These are phyloP conservation scores for Clitocybe nebularis DNA, from an alignment of 1,284 basidiomycete species.

Conservation along the genomic window DNA sequence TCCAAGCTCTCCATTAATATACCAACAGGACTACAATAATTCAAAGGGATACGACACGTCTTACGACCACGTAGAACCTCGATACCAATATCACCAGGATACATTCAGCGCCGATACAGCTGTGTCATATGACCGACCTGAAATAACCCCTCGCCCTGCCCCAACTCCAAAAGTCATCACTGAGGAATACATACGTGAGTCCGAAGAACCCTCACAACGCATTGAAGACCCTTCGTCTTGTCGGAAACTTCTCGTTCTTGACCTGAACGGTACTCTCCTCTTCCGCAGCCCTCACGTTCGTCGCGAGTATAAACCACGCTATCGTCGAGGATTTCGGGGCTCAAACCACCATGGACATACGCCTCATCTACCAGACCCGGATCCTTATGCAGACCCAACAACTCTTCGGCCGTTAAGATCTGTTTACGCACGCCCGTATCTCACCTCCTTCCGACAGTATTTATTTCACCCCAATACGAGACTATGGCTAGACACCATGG, in stretches of 20 bases:
- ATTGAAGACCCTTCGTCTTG: constrained; percentile 15
- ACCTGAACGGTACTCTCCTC: constrained; percentile 83
- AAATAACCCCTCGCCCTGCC: neutral
- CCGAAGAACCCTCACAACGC: neutral
- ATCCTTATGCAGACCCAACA: constrained; percentile 8
- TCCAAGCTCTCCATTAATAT: neutral
- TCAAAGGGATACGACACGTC: neutral
- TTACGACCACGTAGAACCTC: neutral
- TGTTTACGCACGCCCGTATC: constrained; percentile 65
- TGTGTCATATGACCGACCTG: neutral
- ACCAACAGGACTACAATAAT: neutral
- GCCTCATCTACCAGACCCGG: neutral
- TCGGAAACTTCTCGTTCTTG: constrained; percentile 74
- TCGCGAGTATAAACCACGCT: constrained; percentile 12
- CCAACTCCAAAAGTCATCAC: neutral
- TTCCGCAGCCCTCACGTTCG: constrained; percentile 46
- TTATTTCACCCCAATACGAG: constrained; percentile 53
- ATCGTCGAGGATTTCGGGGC: constrained; percentile 16
- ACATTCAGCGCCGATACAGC: neutral
- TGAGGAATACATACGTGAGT: neutral
- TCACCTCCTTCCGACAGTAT: constrained; percentile 61
- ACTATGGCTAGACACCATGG: constrained; percentile 73
- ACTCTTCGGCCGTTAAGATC: constrained; percentile 28
- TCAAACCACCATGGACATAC: constrained; percentile 15
- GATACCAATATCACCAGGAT: neutral